Conservation (phyloP, 495 filamentous ascomycete genomes). For the Aspergillus cavernicola region DNA sequence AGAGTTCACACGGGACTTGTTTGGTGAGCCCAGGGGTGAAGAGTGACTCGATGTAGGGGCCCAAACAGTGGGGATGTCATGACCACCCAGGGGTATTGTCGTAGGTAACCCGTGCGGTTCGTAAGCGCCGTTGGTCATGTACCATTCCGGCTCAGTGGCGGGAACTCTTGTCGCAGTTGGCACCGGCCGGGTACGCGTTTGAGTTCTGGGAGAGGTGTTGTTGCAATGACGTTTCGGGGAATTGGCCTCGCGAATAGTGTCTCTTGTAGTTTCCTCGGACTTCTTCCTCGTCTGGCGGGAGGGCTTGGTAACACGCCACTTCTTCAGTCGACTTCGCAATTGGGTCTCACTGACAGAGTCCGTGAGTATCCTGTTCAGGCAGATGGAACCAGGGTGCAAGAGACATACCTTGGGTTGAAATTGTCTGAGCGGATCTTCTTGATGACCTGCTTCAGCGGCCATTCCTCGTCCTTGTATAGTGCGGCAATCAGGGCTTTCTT, state of each 20-base stretch:
- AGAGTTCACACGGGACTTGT: conserved; percentile 22
- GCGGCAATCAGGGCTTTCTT: conserved; percentile 46
- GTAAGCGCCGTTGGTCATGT: conserved; percentile 17
- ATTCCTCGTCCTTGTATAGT: conserved; percentile 49
- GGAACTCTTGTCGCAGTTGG: conserved; percentile 6
- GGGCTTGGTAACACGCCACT: conserved; percentile 49
- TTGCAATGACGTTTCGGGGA: conserved; percentile 20
- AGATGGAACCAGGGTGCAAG: background rate
- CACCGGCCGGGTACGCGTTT: conserved; percentile 2
- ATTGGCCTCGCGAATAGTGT: conserved; percentile 20
- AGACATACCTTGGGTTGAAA: conserved; percentile 45
- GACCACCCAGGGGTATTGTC: conserved; percentile 14
- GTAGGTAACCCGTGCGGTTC: conserved; percentile 17
- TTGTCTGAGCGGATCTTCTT: conserved; percentile 46
- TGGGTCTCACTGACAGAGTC: conserved; percentile 38
- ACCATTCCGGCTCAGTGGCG: conserved; percentile 19
- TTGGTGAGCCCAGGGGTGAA: conserved; percentile 26
- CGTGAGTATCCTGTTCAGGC: background rate
- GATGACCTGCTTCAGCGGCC: conserved; percentile 48
- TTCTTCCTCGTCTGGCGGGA: conserved; percentile 47
- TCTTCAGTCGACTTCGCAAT: conserved; percentile 45
- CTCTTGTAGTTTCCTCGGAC: conserved; percentile 26
- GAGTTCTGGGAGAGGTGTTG: conserved; percentile 14
- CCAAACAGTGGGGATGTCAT: conserved; percentile 21
- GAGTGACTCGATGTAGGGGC: conserved; percentile 20